phyloP scores from a whole-genome alignment of 495 filamentous ascomycete species.

The Oidiodendron maius region DNA sequence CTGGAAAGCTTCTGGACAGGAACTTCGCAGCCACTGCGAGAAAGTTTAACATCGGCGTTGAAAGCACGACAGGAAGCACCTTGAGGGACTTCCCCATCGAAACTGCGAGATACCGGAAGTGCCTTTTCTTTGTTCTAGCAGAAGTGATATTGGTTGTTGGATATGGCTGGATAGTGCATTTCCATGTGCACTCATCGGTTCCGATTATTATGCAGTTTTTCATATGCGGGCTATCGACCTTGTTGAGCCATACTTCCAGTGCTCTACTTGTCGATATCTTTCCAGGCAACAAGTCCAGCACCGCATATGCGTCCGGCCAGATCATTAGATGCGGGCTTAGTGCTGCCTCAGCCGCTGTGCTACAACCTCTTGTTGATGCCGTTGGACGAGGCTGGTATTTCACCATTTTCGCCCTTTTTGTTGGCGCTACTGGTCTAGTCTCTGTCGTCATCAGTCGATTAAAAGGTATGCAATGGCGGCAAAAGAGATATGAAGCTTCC shows the following conservation, averaged over 20 bases:
- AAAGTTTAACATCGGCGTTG: constrained; percentile 5
- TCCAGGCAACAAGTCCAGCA: constrained; percentile 14
- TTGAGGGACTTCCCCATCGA: constrained; percentile 12
- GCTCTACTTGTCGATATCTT: constrained; percentile 23
- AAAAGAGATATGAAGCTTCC: background rate
- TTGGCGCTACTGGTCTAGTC: background rate
- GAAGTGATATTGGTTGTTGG: constrained; percentile 4
- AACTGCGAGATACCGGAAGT: constrained; percentile 24
- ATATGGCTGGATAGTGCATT: constrained; percentile 17
- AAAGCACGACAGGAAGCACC: constrained; percentile 8
- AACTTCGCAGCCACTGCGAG: constrained; percentile 21
- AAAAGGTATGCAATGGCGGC: background rate
- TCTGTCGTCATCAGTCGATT: background rate
- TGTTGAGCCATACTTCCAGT: constrained; percentile 5
- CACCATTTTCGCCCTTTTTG: constrained; percentile 17
- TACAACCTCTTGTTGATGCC: constrained; percentile 19
- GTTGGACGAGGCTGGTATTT: constrained; percentile 22
- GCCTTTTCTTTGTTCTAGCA: background rate
- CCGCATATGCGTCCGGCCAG: constrained; percentile 19
- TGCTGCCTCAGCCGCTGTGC: constrained; percentile 14
- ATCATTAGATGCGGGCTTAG: constrained; percentile 18
- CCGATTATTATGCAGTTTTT: constrained; percentile 19
- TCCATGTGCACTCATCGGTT: constrained; percentile 5
- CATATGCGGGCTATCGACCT: constrained; percentile 4
- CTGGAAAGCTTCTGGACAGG: constrained; percentile 17